Conservation (phyloP, 2,329 filamentous ascomycete genomes). For the Chaetomiaceae sp. region DNA sequence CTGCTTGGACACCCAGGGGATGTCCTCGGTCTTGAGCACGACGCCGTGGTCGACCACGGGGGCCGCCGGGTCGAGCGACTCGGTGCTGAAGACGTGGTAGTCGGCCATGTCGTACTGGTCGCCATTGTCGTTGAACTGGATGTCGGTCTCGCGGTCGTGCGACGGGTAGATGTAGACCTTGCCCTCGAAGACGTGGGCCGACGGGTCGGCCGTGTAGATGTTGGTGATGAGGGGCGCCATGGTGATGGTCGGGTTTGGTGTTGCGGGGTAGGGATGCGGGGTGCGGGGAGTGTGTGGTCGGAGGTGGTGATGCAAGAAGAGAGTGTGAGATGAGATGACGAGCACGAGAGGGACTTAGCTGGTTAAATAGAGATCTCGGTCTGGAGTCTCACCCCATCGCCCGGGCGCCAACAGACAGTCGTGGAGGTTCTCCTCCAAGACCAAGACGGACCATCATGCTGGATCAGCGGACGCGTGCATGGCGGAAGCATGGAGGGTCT, state of each 20-base stretch:
- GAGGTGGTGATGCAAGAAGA: neutral
- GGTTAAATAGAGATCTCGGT: conserved; percentile 13
- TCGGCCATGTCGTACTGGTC: conserved; percentile 82
- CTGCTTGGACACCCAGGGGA: conserved; percentile 75
- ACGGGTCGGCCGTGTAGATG: conserved; percentile 75
- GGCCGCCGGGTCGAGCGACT: conserved; percentile 48
- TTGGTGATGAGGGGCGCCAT: conserved; percentile 65
- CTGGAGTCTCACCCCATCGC: neutral
- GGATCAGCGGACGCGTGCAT: conserved; percentile 25
- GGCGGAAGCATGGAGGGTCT: conserved; percentile 17
- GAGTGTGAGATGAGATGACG: neutral
- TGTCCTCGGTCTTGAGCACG: conserved; percentile 58
- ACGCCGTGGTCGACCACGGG: conserved; percentile 69
- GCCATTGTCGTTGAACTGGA: conserved; percentile 75
- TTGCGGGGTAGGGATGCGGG: conserved; percentile 12
- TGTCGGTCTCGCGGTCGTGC: conserved; percentile 71
- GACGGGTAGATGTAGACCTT: conserved; percentile 77
- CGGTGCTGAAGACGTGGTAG: conserved; percentile 70
- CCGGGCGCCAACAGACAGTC: neutral
- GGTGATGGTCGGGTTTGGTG: conserved; percentile 23
- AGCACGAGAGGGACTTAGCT: neutral
- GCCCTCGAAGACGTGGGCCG: conserved; percentile 73
- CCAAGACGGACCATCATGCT: conserved; percentile 9
- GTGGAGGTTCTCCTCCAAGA: neutral
- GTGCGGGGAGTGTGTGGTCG: conserved; percentile 3